These are phyloP conservation scores for Berberis thunbergii DNA, from an alignment of 164 flowering plant species.

Conservation along the genomic window DNA sequence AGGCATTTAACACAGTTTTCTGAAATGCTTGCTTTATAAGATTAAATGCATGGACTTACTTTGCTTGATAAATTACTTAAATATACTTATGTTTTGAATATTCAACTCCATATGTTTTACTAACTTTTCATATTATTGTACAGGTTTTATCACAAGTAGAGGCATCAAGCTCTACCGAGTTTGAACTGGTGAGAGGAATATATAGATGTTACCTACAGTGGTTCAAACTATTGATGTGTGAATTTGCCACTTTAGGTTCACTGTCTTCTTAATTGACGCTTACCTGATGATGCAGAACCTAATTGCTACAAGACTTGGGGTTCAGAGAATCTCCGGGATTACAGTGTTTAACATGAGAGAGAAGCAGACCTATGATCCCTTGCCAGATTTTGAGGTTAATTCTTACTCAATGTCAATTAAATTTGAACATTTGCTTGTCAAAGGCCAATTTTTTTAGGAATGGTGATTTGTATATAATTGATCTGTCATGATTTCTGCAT, in stretches of 20 bases:
- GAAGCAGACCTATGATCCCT: conserved; percentile 50
- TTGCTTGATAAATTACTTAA: background rate
- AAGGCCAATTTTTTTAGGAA: too few relatives aligned
- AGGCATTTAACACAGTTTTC: conserved; percentile 6
- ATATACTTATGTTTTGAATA: background rate
- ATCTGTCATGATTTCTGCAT: too few relatives aligned
- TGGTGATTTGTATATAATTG: too few relatives aligned
- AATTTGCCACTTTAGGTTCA: background rate
- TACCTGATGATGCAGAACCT: conserved; percentile 49
- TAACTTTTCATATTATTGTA: background rate
- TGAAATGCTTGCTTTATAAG: background rate
- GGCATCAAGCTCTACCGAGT: conserved; percentile 47
- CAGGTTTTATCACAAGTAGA: conserved; percentile 68
- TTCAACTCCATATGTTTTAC: background rate
- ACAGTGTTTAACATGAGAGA: conserved; percentile 55
- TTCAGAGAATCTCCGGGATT: conserved; percentile 81
- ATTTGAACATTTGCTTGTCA: background rate
- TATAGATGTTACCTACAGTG: background rate
- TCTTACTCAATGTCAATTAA: background rate
- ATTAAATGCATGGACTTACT: background rate
- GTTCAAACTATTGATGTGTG: too few relatives aligned
- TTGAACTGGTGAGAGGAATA: conserved; percentile 57
- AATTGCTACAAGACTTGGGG: conserved; percentile 77
- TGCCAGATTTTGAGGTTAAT: conserved; percentile 76
- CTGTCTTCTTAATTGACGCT: background rate